Evolutionary conservation across 176 grass and related monocot genomes (phyloP), one percentile per base, ranked within the genome.

Genomic region (Oryza officinalis): DNA sequence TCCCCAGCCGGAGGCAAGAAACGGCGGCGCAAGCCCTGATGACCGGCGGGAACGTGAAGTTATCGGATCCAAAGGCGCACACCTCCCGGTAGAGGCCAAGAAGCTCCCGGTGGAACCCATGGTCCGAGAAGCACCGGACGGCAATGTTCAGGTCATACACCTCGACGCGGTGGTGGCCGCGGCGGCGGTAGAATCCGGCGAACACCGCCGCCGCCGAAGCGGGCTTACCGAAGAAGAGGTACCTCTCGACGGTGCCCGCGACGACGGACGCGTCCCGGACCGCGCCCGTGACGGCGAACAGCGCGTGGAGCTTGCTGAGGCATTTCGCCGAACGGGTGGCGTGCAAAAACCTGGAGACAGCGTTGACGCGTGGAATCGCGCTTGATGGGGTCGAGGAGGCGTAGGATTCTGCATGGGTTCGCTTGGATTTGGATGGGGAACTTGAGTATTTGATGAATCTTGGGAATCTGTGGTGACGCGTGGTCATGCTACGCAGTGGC

Each of bases 1-100:
- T 89, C 64, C 89, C 92, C 10, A 84, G 38, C 28, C 68, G 44
- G 44, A 80, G 64, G 70, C 81, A 82, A 8, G 77, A 89, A 10
- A 82, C 67, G 15, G 87, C 84, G 1, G 92, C 3, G 64, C 89
- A 91, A 14, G 92, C 86, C 77, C 85, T 94, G 84, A 94, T 80
- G 69, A 94, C 92, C 7, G 66, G 87, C 2, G 89, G 81, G 35
- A 91, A 87, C 6, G 92, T 94, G 78, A 89, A 94, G 38, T 91
- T 86, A 61, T 91, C 89, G 0, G 87, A 91, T 10, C 87, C 59
- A 23, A 67, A 71, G 75, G 26, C 70, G 71, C 76, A 81, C n/a
- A 50, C 12, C 35, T 43, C 23, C 31, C 72, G 46, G 57, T 94
- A 94, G 17, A 94, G 63, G 22, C 26, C 59, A 73, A 94, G 84